Evolutionary conservation across 768 basidiomycete species (phyloP).

Genomic region (Gloeostereum incarnatum): DNA sequence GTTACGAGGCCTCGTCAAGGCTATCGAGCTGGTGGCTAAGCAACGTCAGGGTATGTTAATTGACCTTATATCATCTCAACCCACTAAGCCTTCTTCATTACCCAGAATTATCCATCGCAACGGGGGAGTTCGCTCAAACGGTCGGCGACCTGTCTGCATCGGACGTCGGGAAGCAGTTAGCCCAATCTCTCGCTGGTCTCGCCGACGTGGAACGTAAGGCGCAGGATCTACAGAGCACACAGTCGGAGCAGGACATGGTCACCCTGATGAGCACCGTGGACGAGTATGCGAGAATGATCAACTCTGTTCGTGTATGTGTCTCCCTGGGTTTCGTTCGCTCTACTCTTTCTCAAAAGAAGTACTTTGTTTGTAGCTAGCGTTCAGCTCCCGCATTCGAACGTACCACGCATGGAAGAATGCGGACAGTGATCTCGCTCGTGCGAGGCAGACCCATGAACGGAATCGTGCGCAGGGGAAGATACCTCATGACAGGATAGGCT

Average conservation of each 20-base stretch:
- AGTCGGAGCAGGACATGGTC: slow-evolving; percentile 76
- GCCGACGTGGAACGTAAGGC: slow-evolving; percentile 68
- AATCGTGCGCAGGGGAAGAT: slow-evolving; percentile 69
- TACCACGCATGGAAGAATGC: slow-evolving; percentile 76
- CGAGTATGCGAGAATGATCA: slow-evolving; percentile 89
- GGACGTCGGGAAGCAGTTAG: slow-evolving; percentile 68
- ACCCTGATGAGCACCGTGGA: slow-evolving; percentile 82
- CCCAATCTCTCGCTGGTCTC: slow-evolving; percentile 57
- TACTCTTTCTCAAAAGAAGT: not conserved
- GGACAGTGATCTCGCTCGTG: slow-evolving; percentile 66
- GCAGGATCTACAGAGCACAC: slow-evolving; percentile 63
- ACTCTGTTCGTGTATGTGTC: slow-evolving; percentile 60
- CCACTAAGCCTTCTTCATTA: not conserved
- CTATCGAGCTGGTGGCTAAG: slow-evolving; percentile 79
- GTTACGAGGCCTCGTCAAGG: slow-evolving; percentile 76
- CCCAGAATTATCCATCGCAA: slow-evolving; percentile 58
- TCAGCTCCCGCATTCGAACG: slow-evolving; percentile 76
- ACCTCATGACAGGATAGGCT: slow-evolving; percentile 58
- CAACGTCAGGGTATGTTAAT: slow-evolving; percentile 60
- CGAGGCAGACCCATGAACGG: slow-evolving; percentile 73
- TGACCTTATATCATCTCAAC: not conserved
- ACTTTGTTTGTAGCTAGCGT: slow-evolving; percentile 54
- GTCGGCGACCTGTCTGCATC: slow-evolving; percentile 63
- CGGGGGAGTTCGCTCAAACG: slow-evolving; percentile 74
- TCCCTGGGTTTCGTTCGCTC: not conserved